A percentile compares a stretch with the other conserved stretches of the same genome.
These are phyloP conservation scores for Fusarium sublunatum DNA, from an alignment of 2,329 filamentous ascomycete species.

Conservation along the genomic window DNA sequence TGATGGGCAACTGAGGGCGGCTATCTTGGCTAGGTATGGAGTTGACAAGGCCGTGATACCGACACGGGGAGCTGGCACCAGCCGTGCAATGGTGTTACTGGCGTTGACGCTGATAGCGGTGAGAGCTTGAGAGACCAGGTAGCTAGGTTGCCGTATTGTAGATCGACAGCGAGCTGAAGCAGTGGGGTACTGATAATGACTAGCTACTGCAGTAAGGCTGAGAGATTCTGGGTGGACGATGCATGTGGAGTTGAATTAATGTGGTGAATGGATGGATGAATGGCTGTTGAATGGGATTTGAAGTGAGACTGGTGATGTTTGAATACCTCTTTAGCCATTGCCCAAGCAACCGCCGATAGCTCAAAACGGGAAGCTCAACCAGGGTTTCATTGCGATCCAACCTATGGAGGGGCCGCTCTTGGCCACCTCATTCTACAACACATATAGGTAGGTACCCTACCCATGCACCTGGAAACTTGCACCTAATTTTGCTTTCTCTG, in stretches of 20 bases:
- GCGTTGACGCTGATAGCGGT: slow-evolving; percentile 4
- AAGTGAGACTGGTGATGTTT: slow-evolving; percentile 23
- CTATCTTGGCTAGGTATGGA: slow-evolving; percentile 10
- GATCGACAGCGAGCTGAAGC: slow-evolving; percentile 27
- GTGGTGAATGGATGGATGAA: slow-evolving; percentile 8
- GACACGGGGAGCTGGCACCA: background rate
- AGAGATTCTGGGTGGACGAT: slow-evolving; percentile 29
- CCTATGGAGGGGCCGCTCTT: slow-evolving; percentile 20
- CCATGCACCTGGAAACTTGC: background rate
- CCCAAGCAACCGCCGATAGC: slow-evolving; percentile 41
- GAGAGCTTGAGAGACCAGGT: slow-evolving; percentile 1
- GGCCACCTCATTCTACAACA: background rate
- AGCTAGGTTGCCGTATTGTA: background rate
- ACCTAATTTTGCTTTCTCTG: background rate
- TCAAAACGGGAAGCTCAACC: slow-evolving; percentile 18
- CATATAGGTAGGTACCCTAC: background rate
- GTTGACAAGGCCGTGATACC: slow-evolving; percentile 4
- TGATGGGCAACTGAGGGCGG: slow-evolving; percentile 37
- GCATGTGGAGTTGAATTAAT: slow-evolving; percentile 32
- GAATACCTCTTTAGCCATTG: slow-evolving; percentile 39
- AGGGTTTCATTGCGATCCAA: slow-evolving; percentile 6
- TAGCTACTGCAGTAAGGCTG: slow-evolving; percentile 32
- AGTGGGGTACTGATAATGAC: slow-evolving; percentile 33
- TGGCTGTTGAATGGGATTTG: slow-evolving; percentile 1
- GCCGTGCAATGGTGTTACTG: slow-evolving; percentile 2